Evolutionary conservation across 768 basidiomycete genomes (phyloP), one percentile per base, ranked within the genome.

Genomic region (Boletales sp.): DNA sequence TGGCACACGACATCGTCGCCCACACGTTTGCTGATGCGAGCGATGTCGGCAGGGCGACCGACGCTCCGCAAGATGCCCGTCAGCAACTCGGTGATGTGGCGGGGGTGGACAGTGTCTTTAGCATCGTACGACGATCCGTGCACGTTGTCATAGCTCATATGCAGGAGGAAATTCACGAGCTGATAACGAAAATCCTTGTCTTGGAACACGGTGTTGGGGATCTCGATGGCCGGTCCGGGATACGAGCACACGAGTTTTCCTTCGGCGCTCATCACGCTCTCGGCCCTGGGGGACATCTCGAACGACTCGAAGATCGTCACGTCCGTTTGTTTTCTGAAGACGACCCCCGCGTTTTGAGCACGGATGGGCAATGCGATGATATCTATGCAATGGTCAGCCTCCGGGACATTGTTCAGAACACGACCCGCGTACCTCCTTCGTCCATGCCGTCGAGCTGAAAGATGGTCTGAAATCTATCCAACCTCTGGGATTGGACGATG

Each of bases 331-430:
- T 57, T 61, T 38, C 70, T 65, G 13, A 75, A 50, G 13, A 80
- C 59, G 2, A 81, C 47, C 17, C 65, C 75, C 1, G 79, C 76
- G 39, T 81, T 81, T 49, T 80, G 79, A 2, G 69, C 67, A 8
- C 65, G 63, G 19, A 81, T 65, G 6, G 68, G 62, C 35, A 78
- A 64, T 13, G 62, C 61, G n/a, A 72, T 43, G 32, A 69, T 57
- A 43, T 72, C 79, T 79, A 44, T 19, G 6, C 8, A 28, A 10
- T 21, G 4, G 14, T 52, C 8, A 56, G 36, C 19, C n/a, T 30
- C 10, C 35, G 28, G 5, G 8, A 19, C 6, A 28, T 10, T 30
- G 34, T 25, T 17, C 8, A 18, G 28, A 18, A 44, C n/a, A 6
- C 11, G 2, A 28, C 44, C 5, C 28, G 7, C 25, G 25, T 28